Conservation (phyloP, 257 asterid genomes). For the Cordia subcordata region DNA sequence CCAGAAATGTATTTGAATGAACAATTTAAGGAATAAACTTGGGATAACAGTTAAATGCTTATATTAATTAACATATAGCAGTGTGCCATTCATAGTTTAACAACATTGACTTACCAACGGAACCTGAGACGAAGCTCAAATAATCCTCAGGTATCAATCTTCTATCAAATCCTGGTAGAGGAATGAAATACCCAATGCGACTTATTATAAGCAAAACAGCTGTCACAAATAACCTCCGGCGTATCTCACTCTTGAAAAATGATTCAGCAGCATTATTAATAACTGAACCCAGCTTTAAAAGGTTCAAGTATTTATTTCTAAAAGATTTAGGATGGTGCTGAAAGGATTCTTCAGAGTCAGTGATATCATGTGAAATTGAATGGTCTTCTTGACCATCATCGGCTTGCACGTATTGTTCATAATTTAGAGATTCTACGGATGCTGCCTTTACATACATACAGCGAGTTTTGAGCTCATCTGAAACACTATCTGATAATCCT, state of each 20-base stretch:
- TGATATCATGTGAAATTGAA: slow-evolving; percentile 16
- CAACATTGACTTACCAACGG: slow-evolving; percentile 53
- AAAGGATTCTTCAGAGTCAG: slow-evolving; percentile 13
- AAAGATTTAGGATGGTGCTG: slow-evolving; percentile 39
- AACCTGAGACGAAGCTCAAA: slow-evolving; percentile 81
- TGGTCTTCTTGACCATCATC: slow-evolving; percentile 25
- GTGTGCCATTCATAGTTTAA: too few relatives aligned
- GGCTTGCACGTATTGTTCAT: slow-evolving; percentile 34
- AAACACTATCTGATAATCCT: slow-evolving; percentile 14
- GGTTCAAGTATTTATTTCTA: slow-evolving; percentile 68
- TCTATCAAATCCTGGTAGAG: slow-evolving; percentile 93
- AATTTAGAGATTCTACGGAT: slow-evolving; percentile 41
- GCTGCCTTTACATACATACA: slow-evolving; percentile 37
- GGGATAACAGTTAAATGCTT: not conserved
- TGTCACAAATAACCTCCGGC: slow-evolving; percentile 88
- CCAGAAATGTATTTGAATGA: too few relatives aligned
- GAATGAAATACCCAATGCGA: slow-evolving; percentile 89
- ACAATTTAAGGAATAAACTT: too few relatives aligned
- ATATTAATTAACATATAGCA: too few relatives aligned
- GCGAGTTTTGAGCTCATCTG: slow-evolving; percentile 19
- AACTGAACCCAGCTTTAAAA: slow-evolving; percentile 65
- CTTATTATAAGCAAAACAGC: slow-evolving; percentile 67
- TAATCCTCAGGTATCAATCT: slow-evolving; percentile 86
- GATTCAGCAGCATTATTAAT: slow-evolving; percentile 72
- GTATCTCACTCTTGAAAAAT: slow-evolving; percentile 94